phyloP scores from a whole-genome alignment of 352 stramenopile species.

The Phytophthora pini region DNA sequence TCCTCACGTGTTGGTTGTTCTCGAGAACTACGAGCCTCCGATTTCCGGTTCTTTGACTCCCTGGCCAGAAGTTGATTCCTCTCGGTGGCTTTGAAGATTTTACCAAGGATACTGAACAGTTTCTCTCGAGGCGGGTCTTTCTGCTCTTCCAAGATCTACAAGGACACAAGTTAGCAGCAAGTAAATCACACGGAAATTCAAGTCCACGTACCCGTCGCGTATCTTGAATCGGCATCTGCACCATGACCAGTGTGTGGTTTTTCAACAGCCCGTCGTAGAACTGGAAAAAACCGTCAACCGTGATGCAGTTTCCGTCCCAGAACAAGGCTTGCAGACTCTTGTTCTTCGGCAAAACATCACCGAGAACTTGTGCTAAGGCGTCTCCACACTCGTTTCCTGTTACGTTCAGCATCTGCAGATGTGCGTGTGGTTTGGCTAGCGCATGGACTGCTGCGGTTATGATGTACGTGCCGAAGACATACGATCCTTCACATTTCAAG shows the following conservation, averaged over 20 bases:
- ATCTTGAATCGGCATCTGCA: constrained; percentile 84
- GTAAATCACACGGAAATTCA: not conserved
- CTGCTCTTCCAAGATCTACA: constrained; percentile 73
- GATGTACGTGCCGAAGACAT: constrained; percentile 63
- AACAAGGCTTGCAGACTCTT: constrained; percentile 69
- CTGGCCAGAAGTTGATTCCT: constrained; percentile 55
- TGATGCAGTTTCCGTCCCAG: constrained; percentile 83
- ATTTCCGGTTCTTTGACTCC: constrained; percentile 27
- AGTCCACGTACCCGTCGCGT: constrained; percentile 56
- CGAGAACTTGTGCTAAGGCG: constrained; percentile 54
- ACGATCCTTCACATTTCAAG: constrained; percentile 52
- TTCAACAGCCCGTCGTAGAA: constrained; percentile 69
- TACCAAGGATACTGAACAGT: constrained; percentile 73
- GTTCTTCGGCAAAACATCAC: constrained; percentile 57
- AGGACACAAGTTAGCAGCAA: not conserved
- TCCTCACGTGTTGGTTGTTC: not conserved
- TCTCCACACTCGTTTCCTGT: constrained; percentile 81
- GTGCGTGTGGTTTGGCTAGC: constrained; percentile 41
- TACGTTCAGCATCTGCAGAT: constrained; percentile 73
- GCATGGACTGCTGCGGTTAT: constrained; percentile 55
- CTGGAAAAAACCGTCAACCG: constrained; percentile 64
- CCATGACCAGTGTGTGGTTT: constrained; percentile 71
- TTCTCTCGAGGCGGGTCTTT: constrained; percentile 72
- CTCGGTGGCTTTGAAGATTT: constrained; percentile 79
- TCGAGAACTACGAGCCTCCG: constrained; percentile 10